Conservation (phyloP, 257 asterid genomes). For the Anisodus tanguticus region DNA sequence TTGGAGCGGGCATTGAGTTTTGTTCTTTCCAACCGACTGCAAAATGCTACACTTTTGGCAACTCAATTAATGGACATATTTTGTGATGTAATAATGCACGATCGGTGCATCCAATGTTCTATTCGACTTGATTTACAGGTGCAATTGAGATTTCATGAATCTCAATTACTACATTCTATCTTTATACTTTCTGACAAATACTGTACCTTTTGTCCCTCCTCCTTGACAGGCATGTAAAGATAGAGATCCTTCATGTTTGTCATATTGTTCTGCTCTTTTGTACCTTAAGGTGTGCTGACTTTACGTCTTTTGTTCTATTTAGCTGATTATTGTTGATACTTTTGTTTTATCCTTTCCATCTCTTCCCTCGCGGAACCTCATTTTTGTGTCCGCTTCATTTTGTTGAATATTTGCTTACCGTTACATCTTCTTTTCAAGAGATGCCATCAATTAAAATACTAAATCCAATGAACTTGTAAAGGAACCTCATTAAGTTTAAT, state of each 20-base stretch:
- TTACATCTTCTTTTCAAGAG: neutral
- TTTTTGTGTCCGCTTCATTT: constrained; percentile 14
- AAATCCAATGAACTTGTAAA: neutral
- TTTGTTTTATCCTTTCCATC: constrained; percentile 1
- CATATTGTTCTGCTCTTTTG: constrained; percentile 51
- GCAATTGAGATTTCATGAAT: neutral
- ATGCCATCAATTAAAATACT: neutral
- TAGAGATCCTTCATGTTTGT: constrained; percentile 57
- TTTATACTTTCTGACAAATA: constrained; percentile 12
- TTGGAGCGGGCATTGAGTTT: constrained; percentile 51
- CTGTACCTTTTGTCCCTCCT: constrained; percentile 8
- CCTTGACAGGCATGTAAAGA: constrained; percentile 48
- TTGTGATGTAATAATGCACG: constrained; percentile 48
- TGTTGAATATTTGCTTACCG: neutral
- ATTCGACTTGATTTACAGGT: constrained; percentile 57
- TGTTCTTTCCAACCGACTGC: constrained; percentile 55
- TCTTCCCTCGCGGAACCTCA: neutral
- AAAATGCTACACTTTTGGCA: constrained; percentile 55
- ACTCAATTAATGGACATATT: constrained; percentile 51
- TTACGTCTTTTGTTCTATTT: neutral
- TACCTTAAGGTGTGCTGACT: constrained; percentile 47
- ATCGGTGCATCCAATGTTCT: constrained; percentile 47
- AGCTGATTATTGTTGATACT: neutral
- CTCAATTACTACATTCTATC: neutral
- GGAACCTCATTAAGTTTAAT: constrained; percentile 1